Evolutionary conservation across 139 green algal species (phyloP), one percentile per base, ranked within the genome.

Genomic region (Zygnema circumcarinatum): DNA sequence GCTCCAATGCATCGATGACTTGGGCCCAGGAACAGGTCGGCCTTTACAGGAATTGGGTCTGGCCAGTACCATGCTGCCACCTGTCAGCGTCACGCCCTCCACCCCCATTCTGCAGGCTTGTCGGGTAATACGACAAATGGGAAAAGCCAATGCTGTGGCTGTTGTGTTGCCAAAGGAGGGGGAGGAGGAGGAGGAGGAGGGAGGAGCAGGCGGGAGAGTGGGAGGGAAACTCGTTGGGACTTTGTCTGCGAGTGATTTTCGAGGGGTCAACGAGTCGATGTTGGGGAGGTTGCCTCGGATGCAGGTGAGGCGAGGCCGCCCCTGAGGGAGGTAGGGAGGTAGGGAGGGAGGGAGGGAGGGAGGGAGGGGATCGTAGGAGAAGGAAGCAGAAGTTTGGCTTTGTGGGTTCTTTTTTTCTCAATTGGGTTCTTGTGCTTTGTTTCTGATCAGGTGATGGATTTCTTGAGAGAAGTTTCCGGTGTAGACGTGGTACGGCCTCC

Each of bases 401-500:
- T n/a, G n/a, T n/a, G n/a, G n/a, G n/a, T n/a, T n/a, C n/a, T n/a
- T n/a, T n/a, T n/a, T n/a, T n/a, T n/a, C n/a, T n/a, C n/a, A n/a
- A n/a, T n/a, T n/a, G n/a, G n/a, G n/a, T n/a, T n/a, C n/a, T n/a
- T n/a, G n/a, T n/a, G n/a, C n/a, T n/a, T n/a, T n/a, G n/a, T n/a
- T n/a, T n/a, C n/a, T n/a, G n/a, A n/a, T n/a, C 16, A 62, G 47
- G 47, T 62, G 29, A 32, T 81, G 39, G 31, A 81, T 69, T 68
- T 81, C 33, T 11, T 53, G 39, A 81, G 62, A n/a, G 2, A 74
- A 56, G 7, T 85, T 29, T 38, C 54, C n/a, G 25, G 68, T 32
- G 22, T 67, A 67, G 52, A 53, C 33, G 68, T 83, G 79, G 33
- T 40, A 86, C 39, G 79, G 32, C 38, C 67, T 31, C 73, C 81